Base-by-base conservation (phyloP, 805 yeast genomes). In the Schizosaccharomyces cryophilus region DNA sequence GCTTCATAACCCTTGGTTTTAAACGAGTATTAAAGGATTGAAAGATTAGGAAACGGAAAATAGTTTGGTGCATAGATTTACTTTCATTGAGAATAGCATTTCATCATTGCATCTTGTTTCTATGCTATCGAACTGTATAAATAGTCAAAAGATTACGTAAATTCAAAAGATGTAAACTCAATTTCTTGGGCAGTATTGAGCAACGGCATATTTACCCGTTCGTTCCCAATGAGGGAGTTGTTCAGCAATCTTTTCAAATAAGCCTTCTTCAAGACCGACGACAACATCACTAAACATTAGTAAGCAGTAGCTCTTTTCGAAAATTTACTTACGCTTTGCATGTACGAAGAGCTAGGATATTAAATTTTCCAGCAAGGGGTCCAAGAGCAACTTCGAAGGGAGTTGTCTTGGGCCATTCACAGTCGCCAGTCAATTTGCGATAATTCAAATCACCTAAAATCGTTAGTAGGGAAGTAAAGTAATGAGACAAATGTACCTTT, bases 361-460 rank as follows among this genome's bases (percentile, higher is more conserved):
- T 82, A 61, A 93, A 73, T 29, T 71, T 65, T 26, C 56, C 56
- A 0, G 84, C 84, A 65, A 90, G 75, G 3, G 80, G 78, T 61
- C 85, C 85, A 63, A 90, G 78, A 4, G 95, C 90, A 0, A 72
- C 70, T 3, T 64, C 66, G 73, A 90, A 94, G 1, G 88, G 77
- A 0, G 95, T 86, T 2, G 87, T 80, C 62, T 84, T 78, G 21
- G 81, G 81, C 99, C 99, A 93, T 66, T 76, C 77, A 71, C 89
- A 78, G 68, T 93, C 99, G 60, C 87, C 95, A 1, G 95, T 85
- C 63, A 94, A 73, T 71, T 93, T 93, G 72, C 99, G 81, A 73
- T 94, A 90, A 74, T 93, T 93, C 72, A 93, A 77, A 68, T 93
- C 99, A 62, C 99, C 99, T 73, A 93, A 93, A 72, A 90, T 84